Evolutionary conservation across 2,329 filamentous ascomycete genomes (phyloP).

Genomic region (Neofusicoccum sp.): DNA sequence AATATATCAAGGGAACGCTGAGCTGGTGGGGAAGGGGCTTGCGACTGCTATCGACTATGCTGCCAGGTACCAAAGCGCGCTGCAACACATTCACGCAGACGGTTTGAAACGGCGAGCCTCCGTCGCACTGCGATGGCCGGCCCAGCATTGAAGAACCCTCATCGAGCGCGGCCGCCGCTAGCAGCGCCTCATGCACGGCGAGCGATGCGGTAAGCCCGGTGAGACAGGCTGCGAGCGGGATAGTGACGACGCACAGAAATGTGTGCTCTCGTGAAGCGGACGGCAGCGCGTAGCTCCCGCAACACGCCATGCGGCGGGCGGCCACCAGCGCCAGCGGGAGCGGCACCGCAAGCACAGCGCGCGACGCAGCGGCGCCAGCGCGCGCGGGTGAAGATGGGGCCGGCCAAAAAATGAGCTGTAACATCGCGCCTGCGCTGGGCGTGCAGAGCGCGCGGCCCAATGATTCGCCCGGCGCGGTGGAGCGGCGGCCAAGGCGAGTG

Average conservation of each 20-base stretch:
- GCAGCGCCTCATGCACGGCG: slow-evolving; percentile 41
- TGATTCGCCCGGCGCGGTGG: slow-evolving; percentile 17
- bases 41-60: slow-evolving; percentile 33
- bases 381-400: slow-evolving; percentile 7
- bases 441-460: slow-evolving; percentile 2
- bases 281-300: not conserved
- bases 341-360: not conserved
- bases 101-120: slow-evolving; percentile 40
- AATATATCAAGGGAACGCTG: slow-evolving; percentile 43
- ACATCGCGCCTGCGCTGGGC: slow-evolving; percentile 18
- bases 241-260: slow-evolving; percentile 38
- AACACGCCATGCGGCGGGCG: not conserved
- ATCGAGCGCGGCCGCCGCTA: slow-evolving; percentile 40
- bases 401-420: slow-evolving; percentile 19
- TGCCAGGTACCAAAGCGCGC: slow-evolving; percentile 44
- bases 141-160: slow-evolving; percentile 32
- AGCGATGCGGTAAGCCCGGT: slow-evolving; percentile 39
- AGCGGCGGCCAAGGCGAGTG: slow-evolving; percentile 12
- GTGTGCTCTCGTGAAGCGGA: slow-evolving; percentile 7
- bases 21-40: slow-evolving; percentile 33
- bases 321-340: slow-evolving; percentile 3
- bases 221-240: slow-evolving; percentile 35
- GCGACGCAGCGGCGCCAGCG: slow-evolving; percentile 5
- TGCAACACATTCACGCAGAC: slow-evolving; percentile 41
- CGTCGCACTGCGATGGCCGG: slow-evolving; percentile 35